phyloP scores from a whole-genome alignment of 352 stramenopile species.

The Pythium chondricola region DNA sequence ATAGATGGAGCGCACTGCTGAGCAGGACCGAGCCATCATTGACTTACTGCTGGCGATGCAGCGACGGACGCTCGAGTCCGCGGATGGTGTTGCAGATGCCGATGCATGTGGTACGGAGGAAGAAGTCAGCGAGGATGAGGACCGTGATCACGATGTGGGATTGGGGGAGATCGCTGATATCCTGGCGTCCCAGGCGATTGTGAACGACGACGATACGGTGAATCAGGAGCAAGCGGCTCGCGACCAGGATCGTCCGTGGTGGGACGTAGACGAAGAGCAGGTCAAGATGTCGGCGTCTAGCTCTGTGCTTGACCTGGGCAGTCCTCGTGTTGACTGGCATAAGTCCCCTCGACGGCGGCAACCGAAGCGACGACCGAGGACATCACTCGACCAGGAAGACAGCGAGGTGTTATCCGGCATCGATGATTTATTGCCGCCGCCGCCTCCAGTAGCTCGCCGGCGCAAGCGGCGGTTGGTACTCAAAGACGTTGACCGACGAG shows the following conservation, averaged over 20 bases:
- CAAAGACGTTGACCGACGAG: too few relatives aligned
- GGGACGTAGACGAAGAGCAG: conserved; percentile 36
- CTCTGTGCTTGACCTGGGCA: conserved; percentile 45
- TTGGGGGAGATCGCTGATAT: conserved; percentile 66
- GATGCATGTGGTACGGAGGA: too few relatives aligned
- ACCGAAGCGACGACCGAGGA: neutral
- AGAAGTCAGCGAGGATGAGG: too few relatives aligned
- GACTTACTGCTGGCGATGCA: conserved; percentile 21
- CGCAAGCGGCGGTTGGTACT: too few relatives aligned
- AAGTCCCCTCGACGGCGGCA: neutral
- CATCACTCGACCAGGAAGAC: conserved; percentile 20
- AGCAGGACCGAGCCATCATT: conserved; percentile 21
- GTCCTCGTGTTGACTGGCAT: conserved; percentile 23
- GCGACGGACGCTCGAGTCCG: too few relatives aligned
- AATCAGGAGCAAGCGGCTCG: too few relatives aligned
- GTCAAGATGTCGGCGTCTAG: conserved; percentile 22
- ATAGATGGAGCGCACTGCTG: too few relatives aligned
- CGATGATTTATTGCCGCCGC: conserved; percentile 53
- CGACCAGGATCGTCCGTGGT: too few relatives aligned
- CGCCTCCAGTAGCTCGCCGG: too few relatives aligned
- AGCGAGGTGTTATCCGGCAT: conserved; percentile 41
- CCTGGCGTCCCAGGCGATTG: conserved; percentile 42
- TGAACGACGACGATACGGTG: conserved; percentile 12
- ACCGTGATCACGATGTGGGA: conserved; percentile 1
- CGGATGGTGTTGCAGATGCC: too few relatives aligned